These are phyloP conservation scores for Epichloe glyceriae DNA, from an alignment of 2,329 filamentous ascomycete species.

Conservation along the genomic window DNA sequence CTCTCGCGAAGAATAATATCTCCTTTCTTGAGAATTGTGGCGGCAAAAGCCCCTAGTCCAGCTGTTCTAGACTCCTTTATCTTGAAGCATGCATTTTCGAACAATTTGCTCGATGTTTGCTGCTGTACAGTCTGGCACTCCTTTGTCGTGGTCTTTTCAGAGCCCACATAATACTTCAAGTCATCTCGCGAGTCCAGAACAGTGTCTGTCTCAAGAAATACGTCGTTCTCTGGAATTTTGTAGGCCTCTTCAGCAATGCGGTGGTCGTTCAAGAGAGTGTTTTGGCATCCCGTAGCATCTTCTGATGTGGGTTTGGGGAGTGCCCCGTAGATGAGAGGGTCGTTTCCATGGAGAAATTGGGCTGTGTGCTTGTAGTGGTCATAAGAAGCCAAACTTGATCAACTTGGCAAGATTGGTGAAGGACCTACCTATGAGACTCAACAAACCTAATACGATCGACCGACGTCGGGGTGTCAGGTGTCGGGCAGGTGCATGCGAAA, in stretches of 20 bases:
- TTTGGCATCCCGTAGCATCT: neutral
- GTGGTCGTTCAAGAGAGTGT: neutral
- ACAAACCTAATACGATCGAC: too few relatives aligned
- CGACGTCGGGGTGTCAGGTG: too few relatives aligned
- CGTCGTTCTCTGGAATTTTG: neutral
- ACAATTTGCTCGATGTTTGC: conserved; percentile 6
- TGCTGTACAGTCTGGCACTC: too few relatives aligned
- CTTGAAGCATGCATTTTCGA: conserved; percentile 25
- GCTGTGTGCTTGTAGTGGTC: too few relatives aligned
- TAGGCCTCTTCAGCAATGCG: neutral
- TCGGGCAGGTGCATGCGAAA: too few relatives aligned
- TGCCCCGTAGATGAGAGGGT: too few relatives aligned
- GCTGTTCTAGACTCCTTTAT: conserved; percentile 23
- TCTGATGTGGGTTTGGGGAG: too few relatives aligned
- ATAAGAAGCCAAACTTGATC: too few relatives aligned
- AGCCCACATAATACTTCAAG: neutral
- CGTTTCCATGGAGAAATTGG: too few relatives aligned
- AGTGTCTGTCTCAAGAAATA: neutral
- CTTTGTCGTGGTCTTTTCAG: neutral
- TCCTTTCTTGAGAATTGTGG: conserved; percentile 21
- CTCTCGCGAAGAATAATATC: conserved; percentile 32
- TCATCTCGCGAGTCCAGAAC: neutral
- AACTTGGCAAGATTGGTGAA: too few relatives aligned
- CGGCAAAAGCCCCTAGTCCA: conserved; percentile 31
- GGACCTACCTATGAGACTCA: too few relatives aligned